Conservation (phyloP, 495 filamentous ascomycete species). For the Lichina pygmaea region DNA sequence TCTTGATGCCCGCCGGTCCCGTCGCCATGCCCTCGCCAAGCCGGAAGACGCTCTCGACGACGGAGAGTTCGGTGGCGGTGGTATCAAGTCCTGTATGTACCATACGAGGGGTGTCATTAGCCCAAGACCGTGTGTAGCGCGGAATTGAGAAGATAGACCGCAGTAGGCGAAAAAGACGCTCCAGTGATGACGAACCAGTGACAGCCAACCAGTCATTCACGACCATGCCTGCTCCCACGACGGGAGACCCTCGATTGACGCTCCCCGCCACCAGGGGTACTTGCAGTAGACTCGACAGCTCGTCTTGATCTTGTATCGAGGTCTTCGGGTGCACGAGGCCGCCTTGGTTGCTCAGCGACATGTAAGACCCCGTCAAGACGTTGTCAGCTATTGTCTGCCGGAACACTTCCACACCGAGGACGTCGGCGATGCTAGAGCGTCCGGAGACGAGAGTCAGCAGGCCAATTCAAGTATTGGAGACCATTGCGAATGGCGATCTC, state of each 20-base stretch:
- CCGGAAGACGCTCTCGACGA: conserved; percentile 85
- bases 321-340: conserved; percentile 96
- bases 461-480: background rate
- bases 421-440: conserved; percentile 44
- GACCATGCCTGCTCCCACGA: conserved; percentile 96
- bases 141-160: background rate
- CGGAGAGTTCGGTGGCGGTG: conserved; percentile 85
- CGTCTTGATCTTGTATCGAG: conserved; percentile 86
- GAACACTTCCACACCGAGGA: conserved; percentile 94
- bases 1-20: conserved; percentile 44
- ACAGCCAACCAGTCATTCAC: conserved; percentile 98
- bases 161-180: background rate
- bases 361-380: conserved; percentile 85
- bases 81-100: conserved; percentile 47
- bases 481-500: background rate
- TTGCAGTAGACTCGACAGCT: conserved; percentile 78
- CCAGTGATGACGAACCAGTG: conserved; percentile 17
- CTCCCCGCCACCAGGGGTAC: conserved; percentile 85
- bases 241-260: conserved; percentile 72
- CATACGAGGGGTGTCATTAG: background rate
- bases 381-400: conserved; percentile 93
- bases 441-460: no score
- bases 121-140: background rate
- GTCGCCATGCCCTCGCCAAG: conserved; percentile 50
- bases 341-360: conserved; percentile 85